Conservation (phyloP, 2,329 filamentous ascomycete genomes). For the Helotiales sp. region DNA sequence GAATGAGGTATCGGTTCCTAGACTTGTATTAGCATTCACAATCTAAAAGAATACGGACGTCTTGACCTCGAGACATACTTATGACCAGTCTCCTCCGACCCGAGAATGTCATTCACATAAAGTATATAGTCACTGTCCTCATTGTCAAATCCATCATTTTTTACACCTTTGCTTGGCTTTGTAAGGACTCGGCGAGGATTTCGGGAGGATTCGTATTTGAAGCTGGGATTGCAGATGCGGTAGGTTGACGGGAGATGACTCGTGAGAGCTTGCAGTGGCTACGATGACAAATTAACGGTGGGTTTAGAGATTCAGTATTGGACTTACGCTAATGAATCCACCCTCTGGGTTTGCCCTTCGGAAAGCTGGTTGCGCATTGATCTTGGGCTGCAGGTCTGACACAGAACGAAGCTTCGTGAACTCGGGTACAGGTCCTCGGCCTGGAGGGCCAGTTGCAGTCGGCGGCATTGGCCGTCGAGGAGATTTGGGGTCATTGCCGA, state of each 20-base stretch:
- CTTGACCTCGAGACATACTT: slow-evolving; percentile 65
- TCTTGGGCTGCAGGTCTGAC: slow-evolving; percentile 78
- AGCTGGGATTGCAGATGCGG: slow-evolving; percentile 95
- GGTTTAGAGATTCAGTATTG: background rate
- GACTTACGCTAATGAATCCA: slow-evolving; percentile 91
- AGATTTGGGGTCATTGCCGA: slow-evolving; percentile 61
- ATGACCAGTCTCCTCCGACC: slow-evolving; percentile 96
- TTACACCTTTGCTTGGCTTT: slow-evolving; percentile 96
- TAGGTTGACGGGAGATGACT: slow-evolving; percentile 93
- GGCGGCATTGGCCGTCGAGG: slow-evolving; percentile 59
- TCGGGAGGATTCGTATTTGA: slow-evolving; percentile 98
- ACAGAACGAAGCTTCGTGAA: slow-evolving; percentile 79
- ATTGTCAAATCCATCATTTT: slow-evolving; percentile 99
- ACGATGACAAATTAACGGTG: slow-evolving; percentile 37
- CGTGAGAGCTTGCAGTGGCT: slow-evolving; percentile 95
- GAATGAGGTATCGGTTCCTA: slow-evolving; percentile 92
- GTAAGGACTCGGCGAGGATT: slow-evolving; percentile 95
- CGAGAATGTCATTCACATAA: slow-evolving; percentile 98
- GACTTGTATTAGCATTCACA: slow-evolving; percentile 37
- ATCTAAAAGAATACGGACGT: slow-evolving; percentile 25
- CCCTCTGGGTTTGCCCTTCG: slow-evolving; percentile 94
- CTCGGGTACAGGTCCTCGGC: slow-evolving; percentile 78
- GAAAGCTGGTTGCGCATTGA: slow-evolving; percentile 88
- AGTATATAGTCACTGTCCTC: slow-evolving; percentile 99
- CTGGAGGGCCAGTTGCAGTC: slow-evolving; percentile 49